Evolutionary conservation across 2,329 filamentous ascomycete species (phyloP).

Genomic region (Lachnellula subtilissima): DNA sequence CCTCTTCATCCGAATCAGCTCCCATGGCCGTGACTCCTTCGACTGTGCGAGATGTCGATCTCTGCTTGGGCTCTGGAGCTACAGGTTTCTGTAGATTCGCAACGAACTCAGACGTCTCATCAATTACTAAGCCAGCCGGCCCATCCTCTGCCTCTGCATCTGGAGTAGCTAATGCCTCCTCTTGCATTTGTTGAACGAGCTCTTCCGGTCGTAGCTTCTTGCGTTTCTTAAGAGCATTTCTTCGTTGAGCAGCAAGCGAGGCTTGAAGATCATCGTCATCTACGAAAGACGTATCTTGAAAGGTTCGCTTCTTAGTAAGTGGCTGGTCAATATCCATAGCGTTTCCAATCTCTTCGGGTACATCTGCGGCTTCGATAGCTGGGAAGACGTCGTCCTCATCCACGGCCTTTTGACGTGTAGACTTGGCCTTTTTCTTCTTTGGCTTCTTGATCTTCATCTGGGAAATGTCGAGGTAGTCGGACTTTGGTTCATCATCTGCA

Average conservation of each 20-base stretch:
- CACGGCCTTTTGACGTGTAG: conserved; percentile 63
- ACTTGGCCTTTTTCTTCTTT: conserved; percentile 84
- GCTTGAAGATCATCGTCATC: conserved; percentile 93
- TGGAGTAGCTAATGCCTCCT: conserved; percentile 49
- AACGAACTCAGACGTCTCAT: conserved; percentile 93
- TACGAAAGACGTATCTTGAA: conserved; percentile 64
- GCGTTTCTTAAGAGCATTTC: conserved; percentile 82
- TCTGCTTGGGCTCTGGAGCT: conserved; percentile 44
- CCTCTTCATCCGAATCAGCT: conserved; percentile 37
- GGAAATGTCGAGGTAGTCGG: conserved; percentile 83
- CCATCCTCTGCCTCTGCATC: conserved; percentile 56
- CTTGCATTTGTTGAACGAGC: conserved; percentile 71
- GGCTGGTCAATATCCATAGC: conserved; percentile 73
- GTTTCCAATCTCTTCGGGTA: conserved; percentile 35
- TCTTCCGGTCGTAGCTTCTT: conserved; percentile 85
- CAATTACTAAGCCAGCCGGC: conserved; percentile 71
- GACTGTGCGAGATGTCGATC: conserved; percentile 33
- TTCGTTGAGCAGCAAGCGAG: conserved; percentile 75
- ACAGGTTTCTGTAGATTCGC: conserved; percentile 71
- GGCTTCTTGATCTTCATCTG: conserved; percentile 92
- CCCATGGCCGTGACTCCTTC: conserved; percentile 43
- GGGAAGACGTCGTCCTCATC: conserved; percentile 58
- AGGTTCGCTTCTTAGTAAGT: conserved; percentile 57
- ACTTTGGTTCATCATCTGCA: conserved; percentile 60
- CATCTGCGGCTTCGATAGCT: conserved; percentile 31